Evolutionary conservation across 495 filamentous ascomycete genomes (phyloP).

Genomic region (Margaritispora aquatica): DNA sequence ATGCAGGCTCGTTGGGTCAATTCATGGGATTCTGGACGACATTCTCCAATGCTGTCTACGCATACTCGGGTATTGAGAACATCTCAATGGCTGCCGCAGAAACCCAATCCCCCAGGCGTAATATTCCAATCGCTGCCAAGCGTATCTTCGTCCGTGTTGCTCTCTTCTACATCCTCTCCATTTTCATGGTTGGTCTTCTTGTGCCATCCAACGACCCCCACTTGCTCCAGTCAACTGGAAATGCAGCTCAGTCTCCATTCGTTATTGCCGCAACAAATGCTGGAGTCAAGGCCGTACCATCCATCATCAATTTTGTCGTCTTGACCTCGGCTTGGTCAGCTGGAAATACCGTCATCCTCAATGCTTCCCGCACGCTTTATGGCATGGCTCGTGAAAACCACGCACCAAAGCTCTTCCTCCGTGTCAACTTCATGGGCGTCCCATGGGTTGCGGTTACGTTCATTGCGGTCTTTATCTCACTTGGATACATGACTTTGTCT

Average conservation of each 20-base stretch:
- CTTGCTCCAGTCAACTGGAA: conserved; percentile 41
- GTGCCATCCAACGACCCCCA: conserved; percentile 50
- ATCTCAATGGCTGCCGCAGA: conserved; percentile 71
- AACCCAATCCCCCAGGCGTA: conserved; percentile 60
- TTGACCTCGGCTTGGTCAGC: conserved; percentile 59
- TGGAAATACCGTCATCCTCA: conserved; percentile 67
- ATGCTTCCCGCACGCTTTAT: conserved; percentile 67
- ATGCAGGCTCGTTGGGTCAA: conserved; percentile 41
- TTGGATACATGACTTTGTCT: conserved; percentile 68
- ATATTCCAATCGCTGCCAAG: conserved; percentile 64
- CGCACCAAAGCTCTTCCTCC: conserved; percentile 54
- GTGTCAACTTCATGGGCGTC: conserved; percentile 50
- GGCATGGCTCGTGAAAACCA: conserved; percentile 59
- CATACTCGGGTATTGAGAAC: conserved; percentile 78
- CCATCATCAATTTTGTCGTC: conserved; percentile 72
- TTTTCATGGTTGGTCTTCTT: conserved; percentile 33
- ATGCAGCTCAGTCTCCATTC: conserved; percentile 59
- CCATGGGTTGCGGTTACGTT: conserved; percentile 53
- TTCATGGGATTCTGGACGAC: conserved; percentile 76
- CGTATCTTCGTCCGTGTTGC: conserved; percentile 65
- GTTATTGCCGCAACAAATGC: conserved; percentile 57
- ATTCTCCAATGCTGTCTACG: conserved; percentile 72
- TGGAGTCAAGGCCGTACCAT: conserved; percentile 58
- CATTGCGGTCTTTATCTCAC: conserved; percentile 45
- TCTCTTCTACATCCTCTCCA: conserved; percentile 51